Percentiles rank a stretch among this genome's conserved stretches.
Conservation (phyloP, 2,329 filamentous ascomycete genomes). For the Rhinocladiella similis region DNA sequence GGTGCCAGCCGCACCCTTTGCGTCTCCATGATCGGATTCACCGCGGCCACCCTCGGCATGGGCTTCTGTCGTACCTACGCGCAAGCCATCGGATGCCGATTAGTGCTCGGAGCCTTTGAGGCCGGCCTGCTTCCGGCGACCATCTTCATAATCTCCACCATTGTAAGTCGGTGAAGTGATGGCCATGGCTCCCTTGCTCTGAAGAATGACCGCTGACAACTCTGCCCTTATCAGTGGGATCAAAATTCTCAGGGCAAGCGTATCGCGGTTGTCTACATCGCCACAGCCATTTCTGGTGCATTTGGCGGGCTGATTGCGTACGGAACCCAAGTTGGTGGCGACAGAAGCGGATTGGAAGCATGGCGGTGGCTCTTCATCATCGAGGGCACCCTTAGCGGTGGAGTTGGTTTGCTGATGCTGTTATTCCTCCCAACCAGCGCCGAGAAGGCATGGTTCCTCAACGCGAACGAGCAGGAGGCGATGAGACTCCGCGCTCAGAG, state of each 20-base stretch:
- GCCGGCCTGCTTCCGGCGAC: slow-evolving; percentile 5
- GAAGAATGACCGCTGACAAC: too few relatives aligned
- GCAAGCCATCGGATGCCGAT: slow-evolving; percentile 50
- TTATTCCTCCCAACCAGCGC: slow-evolving; percentile 28
- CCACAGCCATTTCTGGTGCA: slow-evolving; percentile 37
- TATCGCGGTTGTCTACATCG: slow-evolving; percentile 32
- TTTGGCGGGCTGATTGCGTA: slow-evolving; percentile 43
- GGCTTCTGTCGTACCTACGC: slow-evolving; percentile 53
- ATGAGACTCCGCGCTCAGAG: slow-evolving; percentile 26
- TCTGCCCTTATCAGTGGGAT: not conserved
- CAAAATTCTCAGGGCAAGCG: slow-evolving; percentile 17
- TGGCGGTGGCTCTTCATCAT: slow-evolving; percentile 35
- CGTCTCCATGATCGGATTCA: slow-evolving; percentile 35
- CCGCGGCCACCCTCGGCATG: slow-evolving; percentile 42
- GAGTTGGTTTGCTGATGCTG: slow-evolving; percentile 20
- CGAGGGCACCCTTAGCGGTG: slow-evolving; percentile 24
- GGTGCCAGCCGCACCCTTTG: slow-evolving; percentile 5
- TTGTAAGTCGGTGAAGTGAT: not conserved
- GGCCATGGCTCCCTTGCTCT: too few relatives aligned
- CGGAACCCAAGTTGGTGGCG: not conserved
- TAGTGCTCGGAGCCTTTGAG: slow-evolving; percentile 51
- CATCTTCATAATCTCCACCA: slow-evolving; percentile 10
- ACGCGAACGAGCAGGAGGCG: slow-evolving; percentile 11
- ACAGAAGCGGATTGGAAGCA: not conserved
- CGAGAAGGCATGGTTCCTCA: slow-evolving; percentile 26